These are phyloP conservation scores for Pelargonium fulgidum DNA, from an alignment of 441 rosid genomes.

Conservation along the genomic window DNA sequence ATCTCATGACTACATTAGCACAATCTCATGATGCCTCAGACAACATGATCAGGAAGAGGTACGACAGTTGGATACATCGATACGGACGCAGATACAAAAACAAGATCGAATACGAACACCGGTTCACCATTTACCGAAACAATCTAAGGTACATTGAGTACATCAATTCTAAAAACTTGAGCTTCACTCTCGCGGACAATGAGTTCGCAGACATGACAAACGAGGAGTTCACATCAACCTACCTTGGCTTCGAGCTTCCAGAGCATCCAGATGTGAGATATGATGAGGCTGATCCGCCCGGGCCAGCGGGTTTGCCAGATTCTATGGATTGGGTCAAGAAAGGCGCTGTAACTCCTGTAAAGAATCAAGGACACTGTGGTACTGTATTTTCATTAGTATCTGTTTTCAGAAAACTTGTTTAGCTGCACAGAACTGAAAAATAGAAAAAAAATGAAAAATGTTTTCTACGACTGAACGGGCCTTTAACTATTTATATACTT, in stretches of 20 bases:
- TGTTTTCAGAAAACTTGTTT: neutral
- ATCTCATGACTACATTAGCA: too few relatives aligned
- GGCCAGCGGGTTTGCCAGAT: neutral
- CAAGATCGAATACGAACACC: neutral
- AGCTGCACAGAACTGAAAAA: too few relatives aligned
- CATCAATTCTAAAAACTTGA: neutral
- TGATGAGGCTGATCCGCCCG: neutral
- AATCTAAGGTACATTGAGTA: neutral
- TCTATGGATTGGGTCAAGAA: neutral
- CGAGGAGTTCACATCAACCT: neutral
- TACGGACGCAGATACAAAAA: neutral
- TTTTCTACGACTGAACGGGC: too few relatives aligned
- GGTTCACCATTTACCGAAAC: neutral
- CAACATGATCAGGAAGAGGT: constrained; percentile 2
- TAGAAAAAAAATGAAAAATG: too few relatives aligned
- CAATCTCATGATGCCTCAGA: too few relatives aligned
- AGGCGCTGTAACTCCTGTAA: neutral
- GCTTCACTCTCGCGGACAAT: neutral
- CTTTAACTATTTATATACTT: neutral
- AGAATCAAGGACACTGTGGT: neutral
- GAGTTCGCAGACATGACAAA: constrained; percentile 5
- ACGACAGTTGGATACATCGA: neutral
- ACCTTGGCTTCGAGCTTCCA: neutral
- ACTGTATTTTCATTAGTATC: neutral
- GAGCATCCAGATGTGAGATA: neutral